Conservation (phyloP, 2,329 filamentous ascomycete genomes). For the Neopestalotiopsis sp. region DNA sequence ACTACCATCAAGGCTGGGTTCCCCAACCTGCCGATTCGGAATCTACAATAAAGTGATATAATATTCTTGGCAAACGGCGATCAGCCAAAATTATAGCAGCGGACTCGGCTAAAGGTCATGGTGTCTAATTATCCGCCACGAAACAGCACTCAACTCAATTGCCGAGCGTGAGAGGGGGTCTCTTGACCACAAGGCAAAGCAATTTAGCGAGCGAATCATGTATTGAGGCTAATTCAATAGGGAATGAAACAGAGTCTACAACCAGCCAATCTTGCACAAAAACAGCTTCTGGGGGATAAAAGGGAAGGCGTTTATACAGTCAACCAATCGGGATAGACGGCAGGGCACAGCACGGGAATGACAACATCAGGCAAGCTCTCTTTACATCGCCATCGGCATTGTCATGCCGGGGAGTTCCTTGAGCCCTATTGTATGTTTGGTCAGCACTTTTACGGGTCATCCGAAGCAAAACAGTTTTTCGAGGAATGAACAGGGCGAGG, state of each 20-base stretch:
- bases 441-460: not conserved
- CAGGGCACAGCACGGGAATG: not conserved
- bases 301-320: not conserved
- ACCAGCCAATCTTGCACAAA: conserved; percentile 27
- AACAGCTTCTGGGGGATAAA: not conserved
- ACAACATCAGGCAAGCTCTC: not conserved
- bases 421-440: conserved; percentile 1
- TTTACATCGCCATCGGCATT: not conserved
- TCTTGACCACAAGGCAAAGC: not conserved
- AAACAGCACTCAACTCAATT: not conserved
- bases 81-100: not conserved
- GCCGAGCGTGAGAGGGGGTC: not conserved
- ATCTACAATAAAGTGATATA: too few species aligned
- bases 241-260: conserved; percentile 23
- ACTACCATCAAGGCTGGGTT: too few species aligned
- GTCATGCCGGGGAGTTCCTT: conserved; percentile 9
- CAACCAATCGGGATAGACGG: not conserved
- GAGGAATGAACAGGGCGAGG: not conserved
- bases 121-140: not conserved
- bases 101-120: conserved; percentile 1
- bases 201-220: conserved; percentile 25
- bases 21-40: too few species aligned
- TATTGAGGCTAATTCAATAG: conserved; percentile 20
- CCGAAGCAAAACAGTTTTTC: not conserved
- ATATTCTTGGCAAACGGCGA: too few species aligned